phyloP scores from a whole-genome alignment of 2,329 filamentous ascomycete species.

The Penicillium brevicompactum region DNA sequence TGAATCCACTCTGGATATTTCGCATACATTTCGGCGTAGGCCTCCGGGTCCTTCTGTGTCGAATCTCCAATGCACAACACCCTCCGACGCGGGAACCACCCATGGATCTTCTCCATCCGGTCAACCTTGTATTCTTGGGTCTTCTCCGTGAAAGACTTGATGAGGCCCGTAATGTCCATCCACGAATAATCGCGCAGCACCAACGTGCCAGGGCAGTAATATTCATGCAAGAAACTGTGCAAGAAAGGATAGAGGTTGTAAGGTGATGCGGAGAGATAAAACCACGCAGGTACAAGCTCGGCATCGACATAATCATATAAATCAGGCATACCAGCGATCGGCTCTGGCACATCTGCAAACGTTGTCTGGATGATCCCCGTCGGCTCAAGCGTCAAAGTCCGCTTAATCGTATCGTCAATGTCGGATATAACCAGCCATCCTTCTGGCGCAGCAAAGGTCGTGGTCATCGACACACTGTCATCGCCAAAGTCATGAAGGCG shows the following conservation, averaged over 20 bases:
- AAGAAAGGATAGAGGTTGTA: conserved; percentile 94
- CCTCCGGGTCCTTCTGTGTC: conserved; percentile 87
- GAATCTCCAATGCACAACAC: conserved; percentile 88
- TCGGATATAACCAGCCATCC: conserved; percentile 89
- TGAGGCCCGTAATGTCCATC: conserved; percentile 78
- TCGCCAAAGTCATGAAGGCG: conserved; percentile 28
- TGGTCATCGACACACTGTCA: conserved; percentile 63
- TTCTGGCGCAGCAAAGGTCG: conserved; percentile 71
- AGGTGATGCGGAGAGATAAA: conserved; percentile 90
- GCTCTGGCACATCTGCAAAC: conserved; percentile 73
- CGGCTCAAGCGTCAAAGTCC: conserved; percentile 79
- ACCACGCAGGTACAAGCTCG: conserved; percentile 70
- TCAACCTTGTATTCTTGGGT: conserved; percentile 86
- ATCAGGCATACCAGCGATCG: conserved; percentile 79
- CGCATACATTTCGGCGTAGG: conserved; percentile 77
- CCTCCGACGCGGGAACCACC: conserved; percentile 75
- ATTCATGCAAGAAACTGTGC: conserved; percentile 67
- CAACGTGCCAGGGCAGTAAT: conserved; percentile 78
- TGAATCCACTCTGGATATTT: conserved; percentile 74
- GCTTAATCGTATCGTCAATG: conserved; percentile 93
- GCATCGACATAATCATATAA: conserved; percentile 70
- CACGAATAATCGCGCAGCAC: conserved; percentile 83
- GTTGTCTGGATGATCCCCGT: conserved; percentile 80
- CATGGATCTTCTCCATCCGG: conserved; percentile 74
- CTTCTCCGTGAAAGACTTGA: conserved; percentile 75